These are phyloP conservation scores for Chernovozyma aurita DNA, from an alignment of 1,139 yeast species.

Conservation along the genomic window DNA sequence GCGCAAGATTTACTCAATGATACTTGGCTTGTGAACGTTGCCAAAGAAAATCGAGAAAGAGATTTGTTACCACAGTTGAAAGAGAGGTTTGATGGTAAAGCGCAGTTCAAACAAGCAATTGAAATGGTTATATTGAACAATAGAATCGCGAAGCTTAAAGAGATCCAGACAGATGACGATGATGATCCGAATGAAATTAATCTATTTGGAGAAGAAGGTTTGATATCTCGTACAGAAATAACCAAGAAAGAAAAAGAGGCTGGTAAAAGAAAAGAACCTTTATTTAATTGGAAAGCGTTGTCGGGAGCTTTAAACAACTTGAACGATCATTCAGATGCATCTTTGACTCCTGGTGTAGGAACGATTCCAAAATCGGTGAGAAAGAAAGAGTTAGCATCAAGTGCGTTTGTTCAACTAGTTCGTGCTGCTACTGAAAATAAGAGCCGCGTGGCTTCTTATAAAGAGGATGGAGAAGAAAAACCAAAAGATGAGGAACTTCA, in stretches of 20 bases:
- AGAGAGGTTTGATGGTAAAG: slow-evolving; percentile 79
- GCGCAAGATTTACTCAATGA: slow-evolving; percentile 60
- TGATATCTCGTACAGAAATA: slow-evolving; percentile 4
- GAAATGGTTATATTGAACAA: slow-evolving; percentile 75
- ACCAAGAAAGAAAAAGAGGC: neutral
- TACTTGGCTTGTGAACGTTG: slow-evolving; percentile 61
- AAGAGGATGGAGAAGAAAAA: slow-evolving; percentile 9
- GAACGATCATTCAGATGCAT: slow-evolving; percentile 15
- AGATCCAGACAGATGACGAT: slow-evolving; percentile 47
- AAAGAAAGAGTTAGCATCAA: slow-evolving; percentile 18
- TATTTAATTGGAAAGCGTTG: slow-evolving; percentile 21
- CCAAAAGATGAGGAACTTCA: slow-evolving; percentile 1
- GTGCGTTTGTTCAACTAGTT: slow-evolving; percentile 70
- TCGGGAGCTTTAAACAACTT: slow-evolving; percentile 17
- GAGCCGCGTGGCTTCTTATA: slow-evolving; percentile 47
- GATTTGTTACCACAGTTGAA: slow-evolving; percentile 66
- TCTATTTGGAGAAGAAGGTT: slow-evolving; percentile 32
- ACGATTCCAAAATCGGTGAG: slow-evolving; percentile 10
- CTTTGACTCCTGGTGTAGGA: slow-evolving; percentile 12
- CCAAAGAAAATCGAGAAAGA: slow-evolving; percentile 42
- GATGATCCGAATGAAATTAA: slow-evolving; percentile 51
- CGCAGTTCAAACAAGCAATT: slow-evolving; percentile 81
- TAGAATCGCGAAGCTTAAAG: slow-evolving; percentile 63
- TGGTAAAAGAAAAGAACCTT: slow-evolving; percentile 1
- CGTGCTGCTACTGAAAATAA: slow-evolving; percentile 65